phyloP scores from a whole-genome alignment of 768 basidiomycete species.

The Saitozyma sp. region DNA sequence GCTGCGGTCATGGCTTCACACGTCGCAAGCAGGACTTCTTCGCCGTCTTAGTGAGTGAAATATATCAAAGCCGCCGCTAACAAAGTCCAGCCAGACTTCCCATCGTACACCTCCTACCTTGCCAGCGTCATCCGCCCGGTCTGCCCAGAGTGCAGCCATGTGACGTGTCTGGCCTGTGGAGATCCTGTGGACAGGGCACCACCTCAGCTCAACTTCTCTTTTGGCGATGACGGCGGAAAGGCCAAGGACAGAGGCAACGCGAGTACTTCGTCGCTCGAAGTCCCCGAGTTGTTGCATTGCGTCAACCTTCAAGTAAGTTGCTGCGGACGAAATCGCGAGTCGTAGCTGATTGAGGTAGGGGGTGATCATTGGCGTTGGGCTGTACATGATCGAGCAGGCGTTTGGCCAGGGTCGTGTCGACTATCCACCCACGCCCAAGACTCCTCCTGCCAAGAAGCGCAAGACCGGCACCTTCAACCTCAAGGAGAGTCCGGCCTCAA shows the following conservation, averaged over 20 bases:
- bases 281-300: constrained; percentile 78
- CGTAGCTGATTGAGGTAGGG: constrained; percentile 60
- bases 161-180: constrained; percentile 69
- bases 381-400: constrained; percentile 76
- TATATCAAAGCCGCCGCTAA: no score
- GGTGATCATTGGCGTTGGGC: constrained; percentile 83
- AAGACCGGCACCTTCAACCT: background rate
- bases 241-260: constrained; percentile 49
- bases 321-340: background rate
- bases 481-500: constrained; percentile 28
- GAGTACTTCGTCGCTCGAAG: constrained; percentile 31
- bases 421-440: background rate
- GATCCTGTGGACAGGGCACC: constrained; percentile 57
- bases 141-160: constrained; percentile 64
- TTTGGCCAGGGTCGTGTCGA: constrained; percentile 54
- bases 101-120: constrained; percentile 67
- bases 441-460: constrained; percentile 17
- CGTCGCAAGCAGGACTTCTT: constrained; percentile 79
- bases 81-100: constrained; percentile 65
- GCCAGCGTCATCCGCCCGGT: constrained; percentile 61
- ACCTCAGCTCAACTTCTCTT: background rate
- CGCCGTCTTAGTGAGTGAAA: constrained; percentile 67
- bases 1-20: constrained; percentile 65
- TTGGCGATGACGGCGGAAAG: constrained; percentile 34
- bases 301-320: constrained; percentile 62